A percentile compares a stretch with the other conserved stretches of the same genome.
These are phyloP conservation scores for Botryotinia globosa DNA, from an alignment of 2,329 filamentous ascomycete genomes.

Conservation along the genomic window DNA sequence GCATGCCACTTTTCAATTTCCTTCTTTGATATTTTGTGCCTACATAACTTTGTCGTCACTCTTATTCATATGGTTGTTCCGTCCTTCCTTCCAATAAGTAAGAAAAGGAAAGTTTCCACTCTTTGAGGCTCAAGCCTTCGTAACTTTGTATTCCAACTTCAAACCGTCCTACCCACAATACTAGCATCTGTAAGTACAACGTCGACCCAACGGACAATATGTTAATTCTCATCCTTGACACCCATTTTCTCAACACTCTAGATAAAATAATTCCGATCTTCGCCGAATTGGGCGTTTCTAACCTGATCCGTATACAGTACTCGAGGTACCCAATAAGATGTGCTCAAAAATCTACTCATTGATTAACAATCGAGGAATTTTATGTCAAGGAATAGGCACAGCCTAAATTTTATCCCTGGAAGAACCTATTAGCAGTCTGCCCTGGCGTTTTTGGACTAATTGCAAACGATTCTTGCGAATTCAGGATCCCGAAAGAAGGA, in stretches of 20 bases:
- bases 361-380: background rate
- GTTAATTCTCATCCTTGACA: background rate
- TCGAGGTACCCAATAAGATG: background rate
- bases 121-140: background rate
- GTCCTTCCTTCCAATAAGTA: background rate
- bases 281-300: background rate
- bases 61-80: background rate
- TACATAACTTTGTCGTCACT: background rate
- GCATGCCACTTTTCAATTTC: background rate
- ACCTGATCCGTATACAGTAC: background rate
- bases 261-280: background rate
- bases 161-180: background rate
- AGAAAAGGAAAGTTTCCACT: background rate
- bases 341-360: background rate
- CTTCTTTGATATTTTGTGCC: background rate
- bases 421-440: background rate
- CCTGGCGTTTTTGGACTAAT: slow-evolving; percentile 9
- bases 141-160: background rate
- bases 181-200: background rate
- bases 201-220: background rate
- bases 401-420: background rate
- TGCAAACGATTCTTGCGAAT: background rate
- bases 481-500: background rate
- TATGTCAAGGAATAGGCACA: background rate
- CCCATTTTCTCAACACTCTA: background rate